Conservation (phyloP, 192 early-diverging fungal species). For the Mortierella antarctica region DNA sequence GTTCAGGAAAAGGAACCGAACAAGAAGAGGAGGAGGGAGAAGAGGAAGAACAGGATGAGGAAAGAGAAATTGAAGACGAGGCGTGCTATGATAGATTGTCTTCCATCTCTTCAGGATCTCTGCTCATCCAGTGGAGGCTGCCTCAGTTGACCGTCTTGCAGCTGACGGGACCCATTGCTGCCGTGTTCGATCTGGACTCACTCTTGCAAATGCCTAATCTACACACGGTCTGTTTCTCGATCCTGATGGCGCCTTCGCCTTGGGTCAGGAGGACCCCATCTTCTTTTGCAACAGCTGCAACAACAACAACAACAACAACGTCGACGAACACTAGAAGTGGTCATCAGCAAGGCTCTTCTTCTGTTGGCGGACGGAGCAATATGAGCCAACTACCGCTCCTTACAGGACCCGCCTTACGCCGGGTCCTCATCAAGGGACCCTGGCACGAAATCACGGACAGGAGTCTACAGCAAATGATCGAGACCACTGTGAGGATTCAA, state of each 20-base stretch:
- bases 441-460: slow-evolving; percentile 37
- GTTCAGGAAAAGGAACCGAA: background rate
- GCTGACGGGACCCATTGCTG: slow-evolving; percentile 27
- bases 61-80: background rate
- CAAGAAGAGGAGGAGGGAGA: background rate
- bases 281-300: background rate
- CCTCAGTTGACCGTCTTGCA: slow-evolving; percentile 13
- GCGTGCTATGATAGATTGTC: slow-evolving; percentile 4
- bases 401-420: background rate
- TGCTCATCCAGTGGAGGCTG: slow-evolving; percentile 21
- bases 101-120: slow-evolving; percentile 2
- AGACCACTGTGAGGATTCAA: background rate
- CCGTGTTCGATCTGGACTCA: slow-evolving; percentile 26
- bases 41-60: background rate
- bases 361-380: background rate
- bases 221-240: slow-evolving; percentile 16
- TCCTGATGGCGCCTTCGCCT: background rate
- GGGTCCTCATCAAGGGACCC: slow-evolving; percentile 32
- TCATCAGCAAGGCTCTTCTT: too few species aligned
- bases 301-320: background rate
- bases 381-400: slow-evolving; percentile 20
- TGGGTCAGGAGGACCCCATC: slow-evolving; percentile 1
- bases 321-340: too few species aligned
- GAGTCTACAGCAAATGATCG: slow-evolving; percentile 26
- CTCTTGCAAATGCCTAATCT: slow-evolving; percentile 27